A percentile compares a stretch with the other conserved stretches of the same genome.
phyloP scores from a whole-genome alignment of 176 grass and related monocot genomes.

The Carex myosuroides region DNA sequence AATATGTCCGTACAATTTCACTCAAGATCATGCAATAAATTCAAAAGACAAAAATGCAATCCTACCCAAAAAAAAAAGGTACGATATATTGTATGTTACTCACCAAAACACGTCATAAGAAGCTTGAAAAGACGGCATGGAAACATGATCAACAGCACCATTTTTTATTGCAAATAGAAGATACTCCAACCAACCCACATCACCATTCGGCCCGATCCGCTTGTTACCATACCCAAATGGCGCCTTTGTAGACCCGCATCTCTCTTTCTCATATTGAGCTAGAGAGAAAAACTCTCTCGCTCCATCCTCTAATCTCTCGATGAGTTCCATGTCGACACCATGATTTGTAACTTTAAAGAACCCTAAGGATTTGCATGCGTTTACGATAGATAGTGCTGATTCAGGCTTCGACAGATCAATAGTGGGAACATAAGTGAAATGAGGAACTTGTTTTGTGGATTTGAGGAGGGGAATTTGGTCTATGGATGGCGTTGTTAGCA shows the following conservation, averaged over 20 bases:
- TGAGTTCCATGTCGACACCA: constrained; percentile 22
- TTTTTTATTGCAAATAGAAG: constrained; percentile 53
- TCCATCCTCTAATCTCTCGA: constrained; percentile 37
- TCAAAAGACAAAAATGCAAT: constrained; percentile 1
- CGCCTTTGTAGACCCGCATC: constrained; percentile 11
- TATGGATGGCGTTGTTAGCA: constrained; percentile 32
- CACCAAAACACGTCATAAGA: not conserved
- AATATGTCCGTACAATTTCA: not conserved
- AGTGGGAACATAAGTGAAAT: constrained; percentile 26
- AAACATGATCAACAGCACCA: not conserved
- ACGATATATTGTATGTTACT: not conserved
- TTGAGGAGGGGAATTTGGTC: constrained; percentile 58
- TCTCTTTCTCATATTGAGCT: constrained; percentile 53
- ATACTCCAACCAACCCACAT: constrained; percentile 85
- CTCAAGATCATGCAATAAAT: not conserved
- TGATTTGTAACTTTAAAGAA: constrained; percentile 66
- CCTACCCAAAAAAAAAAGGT: not conserved
- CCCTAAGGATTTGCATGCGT: constrained; percentile 45
- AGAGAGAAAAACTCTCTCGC: constrained; percentile 54
- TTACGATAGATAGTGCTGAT: constrained; percentile 24
- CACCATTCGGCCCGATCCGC: constrained; percentile 60
- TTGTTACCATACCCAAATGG: constrained; percentile 70
- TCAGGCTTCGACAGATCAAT: constrained; percentile 34
- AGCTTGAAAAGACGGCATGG: not conserved
- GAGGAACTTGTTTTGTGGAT: not conserved